Evolutionary conservation across 2,329 filamentous ascomycete genomes (phyloP), one percentile per base, ranked within the genome.

Genomic region (Cladosporium colombiae): DNA sequence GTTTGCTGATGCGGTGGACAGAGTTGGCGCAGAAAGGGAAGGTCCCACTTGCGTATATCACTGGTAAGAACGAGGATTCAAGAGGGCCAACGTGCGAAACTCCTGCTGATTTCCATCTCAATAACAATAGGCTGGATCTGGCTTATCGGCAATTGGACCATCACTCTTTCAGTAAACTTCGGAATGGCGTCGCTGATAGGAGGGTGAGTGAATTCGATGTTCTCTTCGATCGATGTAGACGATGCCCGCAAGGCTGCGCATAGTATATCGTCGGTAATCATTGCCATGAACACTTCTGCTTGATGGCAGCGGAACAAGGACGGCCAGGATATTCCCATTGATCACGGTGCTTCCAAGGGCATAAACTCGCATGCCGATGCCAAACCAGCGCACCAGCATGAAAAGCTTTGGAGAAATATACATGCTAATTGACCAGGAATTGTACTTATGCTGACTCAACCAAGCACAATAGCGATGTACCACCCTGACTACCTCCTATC

Each of bases 61-160:
- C 88, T 68, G 29, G 52, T 55, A 21, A 55, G 27, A 31, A 6
- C 18, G 10, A 11, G 10, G 29, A 21, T 13, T 18, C 16, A 10
- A n/a, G 5, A 3, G 27, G 3, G n/a, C 29, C 10, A 18, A 11
- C 31, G 18, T 33, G 16, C 29, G 27, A 33, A 6, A n/a, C 1
- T 14, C 27, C 13, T 21, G n/a, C 52, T 55, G 7, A 55, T 29
- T 13, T 21, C 11, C 0, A n/a, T 29, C 23, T 21, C 29, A 5
- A n/a, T n/a, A 23, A 29, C 1, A 5, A 21, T 1, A 55, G 90
- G 90, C 66, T 93, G 90, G 90, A 80, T 74, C 21, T 93, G 91
- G 75, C 84, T 92, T 21, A 88, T 92, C 55, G 91, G 91, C 62
- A 93, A 93, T 78, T 89, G 92, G 76, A 91, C 89, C 67, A 93